A percentile compares a stretch with the other conserved stretches of the same genome.
Conservation (phyloP, 225 moss, liverwort and hornwort genomes). For the Lunularia cruciata region DNA sequence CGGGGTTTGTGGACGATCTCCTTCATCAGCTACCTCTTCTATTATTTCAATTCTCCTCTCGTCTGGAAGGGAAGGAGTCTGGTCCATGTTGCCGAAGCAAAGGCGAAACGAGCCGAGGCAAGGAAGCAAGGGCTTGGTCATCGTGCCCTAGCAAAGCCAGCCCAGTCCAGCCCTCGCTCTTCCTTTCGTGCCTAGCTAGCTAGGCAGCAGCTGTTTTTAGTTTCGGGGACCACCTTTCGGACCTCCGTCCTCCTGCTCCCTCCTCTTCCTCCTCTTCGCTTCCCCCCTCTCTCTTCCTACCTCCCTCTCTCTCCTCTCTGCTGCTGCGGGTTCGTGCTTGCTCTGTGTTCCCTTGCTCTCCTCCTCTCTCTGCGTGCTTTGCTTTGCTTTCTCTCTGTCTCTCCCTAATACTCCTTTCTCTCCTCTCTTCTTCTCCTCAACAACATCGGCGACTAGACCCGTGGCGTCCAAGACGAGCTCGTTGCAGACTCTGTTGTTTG, state of each 20-base stretch:
- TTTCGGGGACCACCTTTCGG: slow-evolving; percentile 35
- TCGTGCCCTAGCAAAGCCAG: slow-evolving; percentile 20
- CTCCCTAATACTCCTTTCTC: too few species aligned
- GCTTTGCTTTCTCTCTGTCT: background rate
- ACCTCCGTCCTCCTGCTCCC: slow-evolving; percentile 25
- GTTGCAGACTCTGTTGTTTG: slow-evolving; percentile 2
- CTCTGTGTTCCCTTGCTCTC: background rate
- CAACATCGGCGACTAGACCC: slow-evolving; percentile 3
- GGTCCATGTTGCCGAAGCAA: too few species aligned
- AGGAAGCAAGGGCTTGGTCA: background rate
- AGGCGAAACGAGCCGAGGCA: slow-evolving; percentile 1
- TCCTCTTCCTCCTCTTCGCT: background rate
- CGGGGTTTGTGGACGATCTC: too few species aligned
- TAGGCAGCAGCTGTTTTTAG: slow-evolving; percentile 30
- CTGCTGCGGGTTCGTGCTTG: background rate
- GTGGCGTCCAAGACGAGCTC: slow-evolving; percentile 15
- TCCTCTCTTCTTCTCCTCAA: background rate
- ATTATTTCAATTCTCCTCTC: too few species aligned
- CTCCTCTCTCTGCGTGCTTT: background rate
- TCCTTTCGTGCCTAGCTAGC: slow-evolving; percentile 7
- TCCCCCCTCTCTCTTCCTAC: slow-evolving; percentile 1
- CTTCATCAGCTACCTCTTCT: too few species aligned
- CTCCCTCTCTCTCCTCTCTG: slow-evolving; percentile 1
- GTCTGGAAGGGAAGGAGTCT: too few species aligned
- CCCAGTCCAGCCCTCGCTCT: background rate